Conservation (phyloP, 2,329 filamentous ascomycete genomes). For the Clonostachys sp. region DNA sequence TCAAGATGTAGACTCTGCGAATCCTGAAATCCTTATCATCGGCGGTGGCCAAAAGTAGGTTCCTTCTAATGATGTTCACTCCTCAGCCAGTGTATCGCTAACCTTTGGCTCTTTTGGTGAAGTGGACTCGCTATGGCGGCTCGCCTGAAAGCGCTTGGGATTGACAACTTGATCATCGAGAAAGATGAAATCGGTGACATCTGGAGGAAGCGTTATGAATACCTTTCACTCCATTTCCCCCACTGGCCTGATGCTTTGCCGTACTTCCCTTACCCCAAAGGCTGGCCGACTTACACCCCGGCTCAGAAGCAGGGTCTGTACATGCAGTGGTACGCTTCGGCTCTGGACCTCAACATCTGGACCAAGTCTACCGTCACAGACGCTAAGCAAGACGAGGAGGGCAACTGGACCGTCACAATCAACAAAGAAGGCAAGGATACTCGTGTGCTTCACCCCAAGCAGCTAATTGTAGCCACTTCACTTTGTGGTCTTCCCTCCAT, state of each 20-base stretch:
- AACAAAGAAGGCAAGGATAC: slow-evolving; percentile 8
- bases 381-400: slow-evolving; percentile 21
- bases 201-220: slow-evolving; percentile 60
- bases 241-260: slow-evolving; percentile 59
- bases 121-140: slow-evolving; percentile 28
- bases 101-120: no score
- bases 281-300: slow-evolving; percentile 68
- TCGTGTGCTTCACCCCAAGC: slow-evolving; percentile 51
- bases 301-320: slow-evolving; percentile 69
- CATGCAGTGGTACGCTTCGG: slow-evolving; percentile 59
- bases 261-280: slow-evolving; percentile 57
- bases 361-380: slow-evolving; percentile 17
- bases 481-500: slow-evolving; percentile 63
- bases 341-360: slow-evolving; percentile 69
- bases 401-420: slow-evolving; percentile 48
- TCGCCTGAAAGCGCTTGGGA: slow-evolving; percentile 53
- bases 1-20: slow-evolving; percentile 15
- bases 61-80: no score
- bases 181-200: slow-evolving; percentile 57
- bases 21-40: slow-evolving; percentile 51
- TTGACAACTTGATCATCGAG: slow-evolving; percentile 54
- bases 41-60: slow-evolving; percentile 26
- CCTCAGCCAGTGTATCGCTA: no score
- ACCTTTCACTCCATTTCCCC: slow-evolving; percentile 65
- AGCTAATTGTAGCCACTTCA: slow-evolving; percentile 64